A percentile compares a stretch with the other conserved stretches of the same genome.
Evolutionary conservation across 768 basidiomycete species (phyloP).

Genomic region (Astraeus odoratus): DNA sequence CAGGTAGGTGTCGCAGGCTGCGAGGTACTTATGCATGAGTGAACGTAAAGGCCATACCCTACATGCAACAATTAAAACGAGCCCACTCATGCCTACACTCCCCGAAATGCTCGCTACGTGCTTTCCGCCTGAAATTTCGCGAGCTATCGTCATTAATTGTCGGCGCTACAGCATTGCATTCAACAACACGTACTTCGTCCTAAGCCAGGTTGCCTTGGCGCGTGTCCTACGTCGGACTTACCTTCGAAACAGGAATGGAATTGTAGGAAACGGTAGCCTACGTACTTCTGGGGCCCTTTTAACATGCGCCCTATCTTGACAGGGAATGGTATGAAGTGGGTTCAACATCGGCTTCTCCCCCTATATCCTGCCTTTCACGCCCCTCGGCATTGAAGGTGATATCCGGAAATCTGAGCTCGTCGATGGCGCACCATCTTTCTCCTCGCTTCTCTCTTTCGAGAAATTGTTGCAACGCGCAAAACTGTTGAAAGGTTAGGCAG

Average conservation of each 20-base stretch:
- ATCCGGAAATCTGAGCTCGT: slow-evolving; percentile 26
- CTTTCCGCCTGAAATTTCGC: slow-evolving; percentile 26
- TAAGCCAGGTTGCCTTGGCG: slow-evolving; percentile 44
- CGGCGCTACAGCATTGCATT: slow-evolving; percentile 38
- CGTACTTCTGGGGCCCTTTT: slow-evolving; percentile 42
- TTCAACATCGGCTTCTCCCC: slow-evolving; percentile 38
- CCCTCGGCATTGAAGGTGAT: slow-evolving; percentile 21
- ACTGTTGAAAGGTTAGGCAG: slow-evolving; percentile 30
- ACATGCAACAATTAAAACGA: slow-evolving; percentile 32
- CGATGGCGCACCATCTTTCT: slow-evolving; percentile 32
- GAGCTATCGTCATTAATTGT: slow-evolving; percentile 30
- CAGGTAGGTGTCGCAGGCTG: slow-evolving; percentile 22
- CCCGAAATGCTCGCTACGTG: slow-evolving; percentile 19
- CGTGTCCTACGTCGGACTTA: slow-evolving; percentile 41
- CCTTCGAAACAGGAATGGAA: slow-evolving; percentile 44
- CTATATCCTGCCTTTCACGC: slow-evolving; percentile 41
- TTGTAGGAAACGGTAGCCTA: slow-evolving; percentile 41
- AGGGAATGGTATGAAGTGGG: slow-evolving; percentile 40
- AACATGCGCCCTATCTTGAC: slow-evolving; percentile 44
- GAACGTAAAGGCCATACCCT: slow-evolving; percentile 41
- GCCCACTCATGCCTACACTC: slow-evolving; percentile 35
- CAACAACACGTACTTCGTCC: slow-evolving; percentile 41
- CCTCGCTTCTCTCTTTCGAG: slow-evolving; percentile 32
- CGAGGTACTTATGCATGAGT: not conserved
- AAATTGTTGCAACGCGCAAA: slow-evolving; percentile 42